Evolutionary conservation across 331 rosid species (phyloP).

Genomic region (Phaseolus coccineus): DNA sequence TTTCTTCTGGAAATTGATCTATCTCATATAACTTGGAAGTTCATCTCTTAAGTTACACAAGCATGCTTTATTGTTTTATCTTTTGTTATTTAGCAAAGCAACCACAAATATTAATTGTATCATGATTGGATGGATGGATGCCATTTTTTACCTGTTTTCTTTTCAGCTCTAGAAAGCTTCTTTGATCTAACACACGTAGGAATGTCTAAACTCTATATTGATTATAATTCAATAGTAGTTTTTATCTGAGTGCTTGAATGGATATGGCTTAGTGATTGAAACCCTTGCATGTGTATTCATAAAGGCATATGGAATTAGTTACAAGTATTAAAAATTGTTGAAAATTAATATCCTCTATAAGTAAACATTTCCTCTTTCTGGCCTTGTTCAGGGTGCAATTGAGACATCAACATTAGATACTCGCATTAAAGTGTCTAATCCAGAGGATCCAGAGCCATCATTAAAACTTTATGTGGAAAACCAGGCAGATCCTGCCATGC

Average conservation of each 20-base stretch:
- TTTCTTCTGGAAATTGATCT: conserved; percentile 5
- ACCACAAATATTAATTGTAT: background rate
- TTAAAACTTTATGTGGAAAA: conserved; percentile 89
- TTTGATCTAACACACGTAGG: background rate
- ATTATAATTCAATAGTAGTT: background rate
- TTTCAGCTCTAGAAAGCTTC: background rate
- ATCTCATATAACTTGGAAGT: conserved; percentile 13
- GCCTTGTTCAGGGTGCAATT: conserved; percentile 78
- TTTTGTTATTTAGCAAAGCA: conserved; percentile 18
- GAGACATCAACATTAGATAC: conserved; percentile 83
- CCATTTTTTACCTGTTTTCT: conserved; percentile 1
- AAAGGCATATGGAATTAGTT: conserved; percentile 21
- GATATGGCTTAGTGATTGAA: conserved; percentile 32
- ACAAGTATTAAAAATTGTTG: conserved; percentile 2
- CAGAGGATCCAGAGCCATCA: conserved; percentile 81
- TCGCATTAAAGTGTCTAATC: conserved; percentile 88
- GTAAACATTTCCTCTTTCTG: conserved; percentile 30
- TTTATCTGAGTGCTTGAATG: conserved; percentile 22
- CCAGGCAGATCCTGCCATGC: conserved; percentile 97
- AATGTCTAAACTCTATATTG: background rate
- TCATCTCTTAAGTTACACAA: conserved; percentile 7
- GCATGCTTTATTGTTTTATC: conserved; percentile 19
- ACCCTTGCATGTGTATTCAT: conserved; percentile 4
- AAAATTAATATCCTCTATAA: conserved; percentile 36
- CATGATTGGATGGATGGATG: background rate